Evolutionary conservation across 2,329 filamentous ascomycete genomes (phyloP).

Genomic region (Xylariaceae sp.): DNA sequence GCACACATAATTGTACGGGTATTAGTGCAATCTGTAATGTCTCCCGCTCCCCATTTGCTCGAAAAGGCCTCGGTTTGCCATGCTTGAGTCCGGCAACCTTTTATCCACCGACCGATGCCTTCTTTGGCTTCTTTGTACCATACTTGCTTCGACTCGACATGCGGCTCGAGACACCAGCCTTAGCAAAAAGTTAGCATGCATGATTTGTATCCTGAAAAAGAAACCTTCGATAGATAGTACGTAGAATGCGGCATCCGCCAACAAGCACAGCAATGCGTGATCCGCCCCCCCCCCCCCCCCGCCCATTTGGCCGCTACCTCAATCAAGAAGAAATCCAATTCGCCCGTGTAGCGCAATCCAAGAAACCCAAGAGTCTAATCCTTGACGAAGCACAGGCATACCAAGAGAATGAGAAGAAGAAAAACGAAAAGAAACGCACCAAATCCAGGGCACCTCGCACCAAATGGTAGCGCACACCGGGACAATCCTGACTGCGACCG

Average conservation of each 20-base stretch:
- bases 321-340: too few relatives aligned
- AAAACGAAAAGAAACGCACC: conserved; percentile 50
- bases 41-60: neutral
- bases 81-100: neutral
- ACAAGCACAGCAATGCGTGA: too few relatives aligned
- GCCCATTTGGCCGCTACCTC: too few relatives aligned
- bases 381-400: neutral
- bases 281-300: too few relatives aligned
- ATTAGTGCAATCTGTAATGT: neutral
- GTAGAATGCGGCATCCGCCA: too few relatives aligned
- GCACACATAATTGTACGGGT: conserved; percentile 19
- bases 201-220: conserved; percentile 24
- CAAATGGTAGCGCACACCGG: conserved; percentile 93
- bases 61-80: neutral
- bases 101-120: conserved; percentile 50
- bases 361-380: too few relatives aligned
- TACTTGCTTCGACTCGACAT: conserved; percentile 89
- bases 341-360: too few relatives aligned
- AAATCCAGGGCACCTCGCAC: conserved; percentile 88
- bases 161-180: conserved; percentile 88
- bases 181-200: conserved; percentile 27
- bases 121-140: conserved; percentile 97
- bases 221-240: neutral
- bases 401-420: neutral
- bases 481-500: conserved; percentile 91